Base-by-base conservation (phyloP, 805 yeast genomes). In the Nakazawaea holstii region DNA sequence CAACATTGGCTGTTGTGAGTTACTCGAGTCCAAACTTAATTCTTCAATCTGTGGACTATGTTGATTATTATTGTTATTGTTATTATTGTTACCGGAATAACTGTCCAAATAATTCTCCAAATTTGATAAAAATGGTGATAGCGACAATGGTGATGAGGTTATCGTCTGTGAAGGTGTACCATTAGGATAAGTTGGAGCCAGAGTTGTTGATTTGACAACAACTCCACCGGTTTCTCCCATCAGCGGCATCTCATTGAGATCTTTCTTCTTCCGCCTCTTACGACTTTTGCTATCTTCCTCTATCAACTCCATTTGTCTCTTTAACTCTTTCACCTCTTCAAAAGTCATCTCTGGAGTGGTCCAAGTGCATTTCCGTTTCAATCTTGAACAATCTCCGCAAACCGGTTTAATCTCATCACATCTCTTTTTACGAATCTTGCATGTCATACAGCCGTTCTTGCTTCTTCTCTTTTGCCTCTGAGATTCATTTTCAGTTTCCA, bases 361-460 rank as follows among this genome's bases (percentile, higher is more conserved):
- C 71, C 79, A 78, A 15, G 67, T 66, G 55, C 84, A 78, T 41
- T 68, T 63, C 52, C 77, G 70, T 8, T 63, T 56, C 37, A 78
- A 60, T 35, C 82, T 57, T 9, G 28, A 14, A 52, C 84, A 78
- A 53, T 73, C 81, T 1, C 74, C 67, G 56, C 84, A 78, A 1
- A 63, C 55, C 1, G 84, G 84, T 48, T 65, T 66, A 7, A 49
- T 51, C 53, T 77, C 81, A 52, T 76, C 73, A 56, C 84, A 78
- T 53, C 79, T 68, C 56, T 79, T 80, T 69, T 82, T 82, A 38
- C 89, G 64, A 33, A 77, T 68, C 56, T 82, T 83, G 61, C 90
- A 83, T 0, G 87, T 82, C 35, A 82, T 61, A 59, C 90, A 83
- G 0, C 89, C 88, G n/a, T 68, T 69, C 53, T 67, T 74, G 1